Percentiles rank a stretch among this genome's conserved stretches.
Evolutionary conservation across 805 yeast species (phyloP).

Genomic region (Maudiozyma bulderi): DNA sequence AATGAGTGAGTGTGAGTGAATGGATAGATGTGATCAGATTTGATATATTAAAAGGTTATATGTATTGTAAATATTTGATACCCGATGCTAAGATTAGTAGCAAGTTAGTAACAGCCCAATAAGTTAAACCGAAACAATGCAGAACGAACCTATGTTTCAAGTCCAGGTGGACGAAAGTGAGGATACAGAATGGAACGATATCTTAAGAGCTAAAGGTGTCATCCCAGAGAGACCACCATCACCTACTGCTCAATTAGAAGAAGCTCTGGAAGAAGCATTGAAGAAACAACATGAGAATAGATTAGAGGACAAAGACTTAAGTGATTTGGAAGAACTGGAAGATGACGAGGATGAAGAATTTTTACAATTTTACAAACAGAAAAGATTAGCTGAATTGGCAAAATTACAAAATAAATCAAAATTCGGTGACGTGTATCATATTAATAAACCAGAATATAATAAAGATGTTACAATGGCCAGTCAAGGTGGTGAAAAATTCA

Average conservation of each 20-base stretch:
- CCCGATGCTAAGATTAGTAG: too few species aligned
- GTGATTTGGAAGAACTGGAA: conserved; percentile 79
- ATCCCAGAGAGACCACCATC: conserved; percentile 88
- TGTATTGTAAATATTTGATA: too few species aligned
- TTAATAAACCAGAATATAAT: conserved; percentile 82
- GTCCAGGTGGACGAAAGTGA: conserved; percentile 91
- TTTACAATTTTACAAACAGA: conserved; percentile 62
- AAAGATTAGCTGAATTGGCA: conserved; percentile 67
- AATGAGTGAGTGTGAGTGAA: too few species aligned
- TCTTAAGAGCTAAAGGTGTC: conserved; percentile 78
- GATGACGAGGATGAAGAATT: conserved; percentile 93
- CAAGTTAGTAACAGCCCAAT: background rate
- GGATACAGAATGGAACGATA: conserved; percentile 99
- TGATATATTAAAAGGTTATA: too few species aligned
- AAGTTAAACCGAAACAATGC: conserved; percentile 11
- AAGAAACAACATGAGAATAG: conserved; percentile 73
- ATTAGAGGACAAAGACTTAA: conserved; percentile 63
- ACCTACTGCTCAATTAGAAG: conserved; percentile 79
- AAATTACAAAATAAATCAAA: conserved; percentile 44
- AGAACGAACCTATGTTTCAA: conserved; percentile 50
- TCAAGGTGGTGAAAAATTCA: conserved; percentile 19
- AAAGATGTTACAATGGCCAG: conserved; percentile 80
- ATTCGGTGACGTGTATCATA: conserved; percentile 69
- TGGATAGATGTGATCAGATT: too few species aligned
- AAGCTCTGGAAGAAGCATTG: conserved; percentile 76